A percentile compares a stretch with the other conserved stretches of the same genome.
Conservation (phyloP, 176 grass and related monocot genomes). For the Pontederia paniculata region DNA sequence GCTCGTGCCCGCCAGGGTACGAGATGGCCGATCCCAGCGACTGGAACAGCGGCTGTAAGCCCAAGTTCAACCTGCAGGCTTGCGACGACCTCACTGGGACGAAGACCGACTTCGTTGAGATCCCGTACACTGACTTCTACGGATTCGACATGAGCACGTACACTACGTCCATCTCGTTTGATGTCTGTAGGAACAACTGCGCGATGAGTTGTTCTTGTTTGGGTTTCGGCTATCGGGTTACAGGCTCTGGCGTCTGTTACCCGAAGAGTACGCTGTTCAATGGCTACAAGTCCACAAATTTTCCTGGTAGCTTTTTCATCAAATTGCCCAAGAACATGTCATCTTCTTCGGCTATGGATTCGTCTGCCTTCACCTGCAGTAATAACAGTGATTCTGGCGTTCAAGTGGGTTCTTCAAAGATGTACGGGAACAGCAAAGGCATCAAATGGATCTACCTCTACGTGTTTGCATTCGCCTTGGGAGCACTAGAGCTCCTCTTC, state of each 20-base stretch:
- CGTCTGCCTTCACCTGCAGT: slow-evolving; percentile 33
- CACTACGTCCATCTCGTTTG: slow-evolving; percentile 23
- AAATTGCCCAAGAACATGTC: slow-evolving; percentile 42
- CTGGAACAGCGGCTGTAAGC: slow-evolving; percentile 52
- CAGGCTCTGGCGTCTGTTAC: slow-evolving; percentile 42
- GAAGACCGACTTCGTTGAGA: slow-evolving; percentile 32
- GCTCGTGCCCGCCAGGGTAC: slow-evolving; percentile 48
- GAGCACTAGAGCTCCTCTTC: slow-evolving; percentile 40
- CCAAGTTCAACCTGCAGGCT: slow-evolving; percentile 24
- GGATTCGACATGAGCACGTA: slow-evolving; percentile 42
- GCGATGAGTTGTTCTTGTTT: slow-evolving; percentile 30
- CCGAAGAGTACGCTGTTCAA: slow-evolving; percentile 57
- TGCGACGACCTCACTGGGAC: not conserved
- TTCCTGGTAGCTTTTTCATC: slow-evolving; percentile 40
- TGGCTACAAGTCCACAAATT: slow-evolving; percentile 40
- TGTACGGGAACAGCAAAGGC: slow-evolving; percentile 29
- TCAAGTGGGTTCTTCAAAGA: slow-evolving; percentile 7
- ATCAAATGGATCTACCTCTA: slow-evolving; percentile 57
- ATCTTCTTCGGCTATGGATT: slow-evolving; percentile 15
- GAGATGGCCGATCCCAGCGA: slow-evolving; percentile 34
- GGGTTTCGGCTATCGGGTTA: slow-evolving; percentile 44
- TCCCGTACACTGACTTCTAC: slow-evolving; percentile 46
- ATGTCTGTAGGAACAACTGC: slow-evolving; percentile 40
- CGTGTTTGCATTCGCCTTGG: too few relatives aligned
- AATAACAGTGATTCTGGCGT: slow-evolving; percentile 14